A percentile compares a stretch with the other conserved stretches of the same genome.
phyloP scores from a whole-genome alignment of 179 eudicot genomes.

The Silene coronaria region DNA sequence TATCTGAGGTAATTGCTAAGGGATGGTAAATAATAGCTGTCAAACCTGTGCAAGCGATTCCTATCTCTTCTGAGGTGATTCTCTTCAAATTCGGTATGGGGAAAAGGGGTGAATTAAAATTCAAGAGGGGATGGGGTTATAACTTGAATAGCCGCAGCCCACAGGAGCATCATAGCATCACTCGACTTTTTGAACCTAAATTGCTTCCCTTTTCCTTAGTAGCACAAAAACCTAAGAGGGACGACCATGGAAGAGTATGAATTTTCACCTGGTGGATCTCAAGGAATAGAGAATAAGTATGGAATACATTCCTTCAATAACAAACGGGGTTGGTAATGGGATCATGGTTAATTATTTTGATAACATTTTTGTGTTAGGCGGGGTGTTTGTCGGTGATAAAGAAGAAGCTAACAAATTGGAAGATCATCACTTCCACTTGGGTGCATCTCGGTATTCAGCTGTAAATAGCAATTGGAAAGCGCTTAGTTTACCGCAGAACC shows the following conservation, averaged over 20 bases:
- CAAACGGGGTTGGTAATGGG: background rate
- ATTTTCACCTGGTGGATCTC: background rate
- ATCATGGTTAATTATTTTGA: background rate
- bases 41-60: too few species aligned
- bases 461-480: background rate
- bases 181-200: too few species aligned
- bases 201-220: too few species aligned
- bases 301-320: background rate
- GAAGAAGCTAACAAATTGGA: background rate
- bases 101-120: too few species aligned
- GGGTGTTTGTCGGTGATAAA: background rate
- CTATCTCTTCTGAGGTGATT: too few species aligned
- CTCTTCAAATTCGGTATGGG: too few species aligned
- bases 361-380: background rate
- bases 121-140: too few species aligned
- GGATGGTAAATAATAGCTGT: too few species aligned
- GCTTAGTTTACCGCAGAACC: background rate
- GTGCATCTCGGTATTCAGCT: background rate
- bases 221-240: too few species aligned
- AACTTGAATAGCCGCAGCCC: too few species aligned
- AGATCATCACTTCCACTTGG: background rate
- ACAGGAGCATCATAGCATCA: too few species aligned
- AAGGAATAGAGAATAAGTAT: background rate
- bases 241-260: background rate
- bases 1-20: too few species aligned